phyloP scores from a whole-genome alignment of 2,329 filamentous ascomycete genomes.

The Colletotrichum lentis region DNA sequence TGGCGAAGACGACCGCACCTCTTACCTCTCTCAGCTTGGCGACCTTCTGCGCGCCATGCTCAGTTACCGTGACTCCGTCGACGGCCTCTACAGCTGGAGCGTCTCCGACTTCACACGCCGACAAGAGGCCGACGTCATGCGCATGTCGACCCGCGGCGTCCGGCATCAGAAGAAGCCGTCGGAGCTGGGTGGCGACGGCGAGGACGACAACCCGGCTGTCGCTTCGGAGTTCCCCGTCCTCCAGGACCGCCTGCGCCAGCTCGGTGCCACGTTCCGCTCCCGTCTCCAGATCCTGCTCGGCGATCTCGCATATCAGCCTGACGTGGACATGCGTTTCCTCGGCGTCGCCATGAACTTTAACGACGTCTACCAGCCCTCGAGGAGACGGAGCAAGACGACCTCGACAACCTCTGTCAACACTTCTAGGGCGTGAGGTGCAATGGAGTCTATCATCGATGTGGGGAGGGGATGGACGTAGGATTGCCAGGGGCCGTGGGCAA shows the following conservation, averaged over 20 bases:
- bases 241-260: constrained; percentile 73
- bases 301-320: constrained; percentile 90
- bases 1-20: constrained; percentile 72
- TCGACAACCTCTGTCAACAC: constrained; percentile 32
- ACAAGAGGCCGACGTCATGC: constrained; percentile 80
- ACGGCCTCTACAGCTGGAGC: constrained; percentile 92
- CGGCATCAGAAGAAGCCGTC: constrained; percentile 36
- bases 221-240: constrained; percentile 75
- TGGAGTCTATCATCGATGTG: not conserved
- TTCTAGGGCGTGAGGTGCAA: constrained; percentile 21
- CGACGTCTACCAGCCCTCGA: constrained; percentile 85
- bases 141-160: constrained; percentile 66
- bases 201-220: constrained; percentile 51
- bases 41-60: constrained; percentile 95
- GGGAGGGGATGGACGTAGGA: not conserved
- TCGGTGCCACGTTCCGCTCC: constrained; percentile 79
- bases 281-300: constrained; percentile 84
- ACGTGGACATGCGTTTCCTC: constrained; percentile 94
- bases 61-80: constrained; percentile 89
- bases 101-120: constrained; percentile 91
- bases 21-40: constrained; percentile 89
- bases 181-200: constrained; percentile 36
- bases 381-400: constrained; percentile 64
- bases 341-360: constrained; percentile 99
- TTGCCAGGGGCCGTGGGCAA: not conserved